Evolutionary conservation across 352 stramenopile genomes (phyloP).

Genomic region (Blastocystis hominis): DNA sequence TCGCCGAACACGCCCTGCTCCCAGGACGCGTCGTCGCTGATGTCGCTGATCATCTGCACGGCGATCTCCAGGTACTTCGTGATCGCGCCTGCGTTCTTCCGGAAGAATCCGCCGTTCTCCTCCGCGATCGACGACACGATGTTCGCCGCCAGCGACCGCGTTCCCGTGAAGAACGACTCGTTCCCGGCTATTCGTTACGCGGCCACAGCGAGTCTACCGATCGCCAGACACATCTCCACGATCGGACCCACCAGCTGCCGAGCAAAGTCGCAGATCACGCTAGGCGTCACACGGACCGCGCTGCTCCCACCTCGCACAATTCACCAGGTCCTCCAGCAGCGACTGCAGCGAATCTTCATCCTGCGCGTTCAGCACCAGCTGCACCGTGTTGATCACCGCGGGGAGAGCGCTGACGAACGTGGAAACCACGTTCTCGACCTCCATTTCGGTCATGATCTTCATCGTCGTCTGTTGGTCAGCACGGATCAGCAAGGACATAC

Average conservation of each 20-base stretch:
- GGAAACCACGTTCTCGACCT: not conserved
- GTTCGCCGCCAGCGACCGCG: not conserved
- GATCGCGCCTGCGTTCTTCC: not conserved
- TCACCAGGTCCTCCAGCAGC: slow-evolving; percentile 33
- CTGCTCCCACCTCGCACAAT: not conserved
- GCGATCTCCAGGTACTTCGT: slow-evolving; percentile 23
- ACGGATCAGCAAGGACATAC: not conserved
- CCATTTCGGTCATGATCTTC: not conserved
- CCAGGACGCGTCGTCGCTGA: slow-evolving; percentile 1
- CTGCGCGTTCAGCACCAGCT: not conserved
- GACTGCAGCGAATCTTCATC: slow-evolving; percentile 3
- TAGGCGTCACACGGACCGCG: not conserved
- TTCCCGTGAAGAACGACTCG: not conserved
- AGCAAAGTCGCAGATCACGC: not conserved
- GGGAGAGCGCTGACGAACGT: not conserved
- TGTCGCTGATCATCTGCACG: slow-evolving; percentile 10
- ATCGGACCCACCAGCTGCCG: not conserved
- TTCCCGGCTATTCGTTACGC: not conserved
- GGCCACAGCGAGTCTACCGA: not conserved
- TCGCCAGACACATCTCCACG: slow-evolving; percentile 31
- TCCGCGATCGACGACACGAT: slow-evolving; percentile 11
- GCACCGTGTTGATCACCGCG: not conserved
- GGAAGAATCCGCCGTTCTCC: slow-evolving; percentile 41
- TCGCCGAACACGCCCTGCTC: slow-evolving; percentile 7
- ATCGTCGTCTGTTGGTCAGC: not conserved